Base-by-base conservation (phyloP, 352 stramenopile species). In the Phytophthora kernoviae region DNA sequence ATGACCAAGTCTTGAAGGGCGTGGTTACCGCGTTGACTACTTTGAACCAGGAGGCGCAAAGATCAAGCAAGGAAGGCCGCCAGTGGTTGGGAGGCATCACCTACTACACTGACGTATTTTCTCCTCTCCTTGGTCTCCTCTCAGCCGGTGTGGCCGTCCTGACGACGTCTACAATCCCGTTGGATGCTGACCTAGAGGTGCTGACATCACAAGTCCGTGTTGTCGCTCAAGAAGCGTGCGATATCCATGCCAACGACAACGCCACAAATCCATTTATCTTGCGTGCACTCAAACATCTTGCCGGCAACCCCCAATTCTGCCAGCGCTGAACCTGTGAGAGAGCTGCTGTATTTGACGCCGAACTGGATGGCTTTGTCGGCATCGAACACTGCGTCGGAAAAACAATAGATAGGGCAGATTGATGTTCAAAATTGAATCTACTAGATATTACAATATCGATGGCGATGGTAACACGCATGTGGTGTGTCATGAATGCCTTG, bases 21-120 rank as follows among this genome's bases (percentile, higher is more conserved):
- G 58, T 66, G 15, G 15, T 20, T 4, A 53, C 52, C 8, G 37
- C 70, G 6, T 44, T 88, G 7, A 42, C 37, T 17, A 68, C 49
- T n/a, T 33, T 81, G 47, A 74, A 74, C 46, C 50, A 69, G 22
- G 60, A 68, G 53, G 65, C 48, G 40, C 63, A 57, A n/a, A 45
- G 72, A 6, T 62, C 26, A 9, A 22, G 30, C 11, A 50, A 47
- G n/a, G 39, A 43, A 46, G 42, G 44, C 11, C 43, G 42, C 40
- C 64, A 79, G 33, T 91, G 81, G 79, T 64, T 91, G 41, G 81
- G 81, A 26, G 79, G 79, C 26, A 78, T 88, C 22, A 78, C 76
- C 11, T 89, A 88, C 71, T 89, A 87, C 63, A 65, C 79, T 34
- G 75, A 77, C 33, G 73, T 89, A 12, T 91, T 89, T 64, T 53